Base-by-base conservation (phyloP, 306 rosid genomes). In the Malus sieversii region DNA sequence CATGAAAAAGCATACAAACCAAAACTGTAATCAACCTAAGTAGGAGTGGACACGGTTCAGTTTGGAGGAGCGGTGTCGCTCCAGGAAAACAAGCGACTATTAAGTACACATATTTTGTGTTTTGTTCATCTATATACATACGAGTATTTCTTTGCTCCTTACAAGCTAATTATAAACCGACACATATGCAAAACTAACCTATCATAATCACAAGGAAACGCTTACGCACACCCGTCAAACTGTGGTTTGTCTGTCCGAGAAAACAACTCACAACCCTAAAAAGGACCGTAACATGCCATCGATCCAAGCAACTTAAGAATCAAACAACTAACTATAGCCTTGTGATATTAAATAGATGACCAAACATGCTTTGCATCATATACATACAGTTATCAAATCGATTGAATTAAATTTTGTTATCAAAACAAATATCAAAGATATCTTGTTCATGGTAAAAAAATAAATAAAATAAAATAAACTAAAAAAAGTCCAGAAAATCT, bases 391-490 rank as follows among this genome's bases (percentile, higher is more conserved):
- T 13, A 29, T 27, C 61, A 45, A 62, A 74, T 63, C 14, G 5
- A 62, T 62, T 63, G 48, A 74, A 29, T 45, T 29, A 75, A 82
- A 73, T 76, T 57, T 78, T 78, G 76, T 76, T 77, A 78, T 22
- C 72, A 76, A 78, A 82, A 84, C 80, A 70, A 80, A 82, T 73
- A 86, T 65, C 72, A 85, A 44, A 48, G 19, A 74, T 74, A 52
- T 74, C 15, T 72, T 60, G 69, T 44, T 27, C 40, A 12, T 5
- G 45, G 14, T 22, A 22, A 58, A 22, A 35, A 35, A 32, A 32
- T 4, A 30, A 32, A 32, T 32, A 32, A 33, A 25, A 25, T 25
- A 25, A 25, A 25, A 25, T 25, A 33, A 33, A 33, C 5, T 5
- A 33, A 33, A 33, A 33, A 58, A 64, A 53, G 83, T 72, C 75